Base-by-base conservation (phyloP, 2,329 filamentous ascomycete genomes). In the Colletotrichum costaricense region DNA sequence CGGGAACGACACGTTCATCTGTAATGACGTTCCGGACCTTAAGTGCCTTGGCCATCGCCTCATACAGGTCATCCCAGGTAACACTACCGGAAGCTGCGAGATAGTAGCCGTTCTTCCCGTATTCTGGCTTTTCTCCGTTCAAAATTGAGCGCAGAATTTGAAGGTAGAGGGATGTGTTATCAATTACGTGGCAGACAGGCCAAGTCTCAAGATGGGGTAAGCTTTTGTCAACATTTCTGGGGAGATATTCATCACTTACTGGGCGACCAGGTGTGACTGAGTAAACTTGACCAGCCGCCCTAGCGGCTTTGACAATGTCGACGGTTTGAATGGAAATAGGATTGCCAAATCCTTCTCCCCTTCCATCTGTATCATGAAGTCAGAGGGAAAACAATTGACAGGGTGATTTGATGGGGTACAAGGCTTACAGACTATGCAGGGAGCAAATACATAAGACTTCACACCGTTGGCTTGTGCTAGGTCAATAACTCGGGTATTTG, bases 131-230 rank as follows among this genome's bases (percentile, higher is more conserved):
- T 14, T 81, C 77, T 1, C 78, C 83, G 1, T 73, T 75, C 2
- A 89, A 75, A 14, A 89, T 89, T 2, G 78, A 80, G 1, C 81
- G 80, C 7, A 89, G 75, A 0, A 90, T 79, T 3, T 82, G 77
- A 1, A 88, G 63, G 66, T 88, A 90, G 1, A 89, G 75, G 0
- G 76, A 77, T 0, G 84, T 81, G 42, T 83, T 90, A 69, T 90
- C 88, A 0, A 76, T 11, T 4, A 90, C 76, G 67, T 90, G 86
- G 69, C 85, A 88, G 6, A 90, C 88, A 0, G 88, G 88, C 88
- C 88, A 90, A 1, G 78, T 81, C 84, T 87, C 28, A 11, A 52
- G 35, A 38, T 26, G 28, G 3, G 9, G 11, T 42, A 2, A 26
- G 28, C 22, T 22, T 46, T 46, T 46, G 42, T 19, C 42, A 3